Conservation (phyloP, 164 flowering plant genomes). For the Sedum album region DNA sequence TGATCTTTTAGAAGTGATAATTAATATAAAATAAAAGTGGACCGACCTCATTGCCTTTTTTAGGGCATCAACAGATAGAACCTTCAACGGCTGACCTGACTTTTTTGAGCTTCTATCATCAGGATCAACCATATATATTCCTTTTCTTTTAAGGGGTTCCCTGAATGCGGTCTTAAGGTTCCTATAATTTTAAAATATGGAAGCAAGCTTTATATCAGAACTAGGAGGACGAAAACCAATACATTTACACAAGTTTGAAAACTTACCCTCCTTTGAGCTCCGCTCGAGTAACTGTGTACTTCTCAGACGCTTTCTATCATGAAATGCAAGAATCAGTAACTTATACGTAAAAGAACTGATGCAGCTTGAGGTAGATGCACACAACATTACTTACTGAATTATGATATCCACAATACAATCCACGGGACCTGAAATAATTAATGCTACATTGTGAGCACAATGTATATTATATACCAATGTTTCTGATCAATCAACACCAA, state of each 20-base stretch:
- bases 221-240: neutral
- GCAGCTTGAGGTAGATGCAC: neutral
- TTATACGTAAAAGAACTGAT: neutral
- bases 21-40: neutral
- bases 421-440: slow-evolving; percentile 49
- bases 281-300: slow-evolving; percentile 40
- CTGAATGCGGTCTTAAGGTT: slow-evolving; percentile 68
- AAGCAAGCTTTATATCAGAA: neutral
- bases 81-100: slow-evolving; percentile 38
- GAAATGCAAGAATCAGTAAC: slow-evolving; percentile 1
- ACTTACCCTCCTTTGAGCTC: slow-evolving; percentile 90
- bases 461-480: too few relatives aligned
- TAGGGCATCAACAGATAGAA: slow-evolving; percentile 72
- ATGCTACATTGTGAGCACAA: neutral
- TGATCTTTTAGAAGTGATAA: neutral
- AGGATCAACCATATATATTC: slow-evolving; percentile 68
- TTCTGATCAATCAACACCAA: too few relatives aligned
- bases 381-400: slow-evolving; percentile 38
- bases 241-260: neutral
- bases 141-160: slow-evolving; percentile 39
- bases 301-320: slow-evolving; percentile 50
- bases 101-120: slow-evolving; percentile 31
- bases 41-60: slow-evolving; percentile 69
- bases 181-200: slow-evolving; percentile 22
- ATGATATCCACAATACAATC: slow-evolving; percentile 64